Conservation (phyloP, 1,139 yeast genomes). For the Pichia sp. region DNA sequence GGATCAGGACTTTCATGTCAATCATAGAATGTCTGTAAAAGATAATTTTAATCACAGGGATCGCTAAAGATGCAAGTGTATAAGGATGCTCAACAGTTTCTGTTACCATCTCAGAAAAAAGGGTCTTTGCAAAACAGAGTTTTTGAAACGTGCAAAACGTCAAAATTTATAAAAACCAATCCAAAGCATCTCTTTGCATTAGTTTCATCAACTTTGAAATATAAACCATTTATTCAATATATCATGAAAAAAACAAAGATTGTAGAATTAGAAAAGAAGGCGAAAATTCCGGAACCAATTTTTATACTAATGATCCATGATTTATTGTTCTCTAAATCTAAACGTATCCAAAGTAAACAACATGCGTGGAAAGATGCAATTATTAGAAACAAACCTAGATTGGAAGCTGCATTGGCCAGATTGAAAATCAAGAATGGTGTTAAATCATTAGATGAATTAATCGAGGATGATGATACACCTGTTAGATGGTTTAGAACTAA, state of each 20-base stretch:
- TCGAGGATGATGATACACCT: conserved; percentile 67
- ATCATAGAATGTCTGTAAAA: not conserved
- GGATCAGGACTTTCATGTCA: not conserved
- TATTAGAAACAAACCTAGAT: conserved; percentile 67
- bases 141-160: conserved; percentile 46
- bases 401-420: conserved; percentile 75
- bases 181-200: conserved; percentile 85
- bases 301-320: conserved; percentile 73
- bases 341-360: conserved; percentile 85
- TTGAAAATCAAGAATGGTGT: conserved; percentile 65
- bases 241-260: conserved; percentile 64
- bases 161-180: conserved; percentile 41
- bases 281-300: conserved; percentile 40
- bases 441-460: conserved; percentile 38
- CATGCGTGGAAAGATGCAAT: conserved; percentile 81
- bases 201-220: conserved; percentile 68
- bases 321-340: conserved; percentile 63
- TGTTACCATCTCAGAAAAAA: conserved; percentile 34
- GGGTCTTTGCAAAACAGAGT: conserved; percentile 67
- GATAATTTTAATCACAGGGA: not conserved
- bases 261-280: conserved; percentile 41
- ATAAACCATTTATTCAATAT: conserved; percentile 52
- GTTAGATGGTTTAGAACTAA: conserved; percentile 86
- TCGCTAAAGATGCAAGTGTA: conserved; percentile 43
- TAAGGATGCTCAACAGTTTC: conserved; percentile 51